A percentile compares a stretch with the other conserved stretches of the same genome.
Evolutionary conservation across 129 eudicot genomes (phyloP).

Genomic region (Solidago caesia): DNA sequence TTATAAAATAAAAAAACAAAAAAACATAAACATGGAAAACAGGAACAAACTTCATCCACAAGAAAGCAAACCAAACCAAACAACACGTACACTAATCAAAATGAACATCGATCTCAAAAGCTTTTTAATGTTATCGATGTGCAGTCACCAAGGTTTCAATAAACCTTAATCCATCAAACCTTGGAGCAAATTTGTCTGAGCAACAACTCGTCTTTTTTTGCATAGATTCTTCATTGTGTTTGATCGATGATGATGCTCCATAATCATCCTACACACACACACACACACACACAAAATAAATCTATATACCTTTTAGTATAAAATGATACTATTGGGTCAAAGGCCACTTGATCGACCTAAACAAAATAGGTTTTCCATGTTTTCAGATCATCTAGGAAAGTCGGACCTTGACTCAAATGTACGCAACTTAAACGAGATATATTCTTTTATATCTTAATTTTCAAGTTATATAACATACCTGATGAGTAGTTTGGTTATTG

Average conservation of each 20-base stretch:
- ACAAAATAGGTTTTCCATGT: no score
- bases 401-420: no score
- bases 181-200: conserved; percentile 74
- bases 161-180: conserved; percentile 91
- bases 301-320: no score
- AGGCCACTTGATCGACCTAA: no score
- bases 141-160: conserved; percentile 88
- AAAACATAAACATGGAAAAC: conserved; percentile 8
- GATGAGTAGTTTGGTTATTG: conserved; percentile 20
- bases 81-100: not conserved
- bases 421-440: no score
- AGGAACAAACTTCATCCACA: conserved; percentile 29
- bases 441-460: no score
- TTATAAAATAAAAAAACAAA: not conserved
- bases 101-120: not conserved
- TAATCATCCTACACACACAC: conserved; percentile 27
- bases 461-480: conserved; percentile 16
- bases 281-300: no score
- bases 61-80: conserved; percentile 18
- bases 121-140: conserved; percentile 52
- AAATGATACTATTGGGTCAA: no score
- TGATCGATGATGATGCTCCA: conserved; percentile 27
- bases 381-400: no score
- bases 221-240: conserved; percentile 26
- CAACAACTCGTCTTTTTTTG: conserved; percentile 30